phyloP scores from a whole-genome alignment of 106 monocot species.

The Acorus gramineus region DNA sequence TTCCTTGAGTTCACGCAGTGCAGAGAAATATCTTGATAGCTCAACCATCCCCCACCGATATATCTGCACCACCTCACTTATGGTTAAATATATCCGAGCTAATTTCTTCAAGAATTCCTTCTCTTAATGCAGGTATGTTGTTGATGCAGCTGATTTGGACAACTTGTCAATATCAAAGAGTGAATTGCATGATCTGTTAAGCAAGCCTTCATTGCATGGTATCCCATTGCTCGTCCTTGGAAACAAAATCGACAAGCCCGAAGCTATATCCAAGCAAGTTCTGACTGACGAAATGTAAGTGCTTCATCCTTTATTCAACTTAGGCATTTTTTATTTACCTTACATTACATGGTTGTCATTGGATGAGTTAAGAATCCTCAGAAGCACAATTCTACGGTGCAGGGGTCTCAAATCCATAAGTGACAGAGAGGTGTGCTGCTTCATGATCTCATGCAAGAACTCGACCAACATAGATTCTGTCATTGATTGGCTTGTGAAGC shows the following conservation, averaged over 20 bases:
- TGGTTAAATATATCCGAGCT: background rate
- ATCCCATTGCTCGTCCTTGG: slow-evolving; percentile 91
- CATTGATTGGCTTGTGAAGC: slow-evolving; percentile 95
- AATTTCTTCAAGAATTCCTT: background rate
- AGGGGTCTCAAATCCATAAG: slow-evolving; percentile 67
- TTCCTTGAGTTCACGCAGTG: no score
- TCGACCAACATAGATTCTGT: slow-evolving; percentile 82
- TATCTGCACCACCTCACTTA: no score
- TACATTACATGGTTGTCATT: no score
- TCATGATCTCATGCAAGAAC: slow-evolving; percentile 98
- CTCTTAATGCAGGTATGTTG: slow-evolving; percentile 63
- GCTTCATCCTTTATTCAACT: background rate
- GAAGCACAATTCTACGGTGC: slow-evolving; percentile 1
- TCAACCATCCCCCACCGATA: no score
- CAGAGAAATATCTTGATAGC: no score
- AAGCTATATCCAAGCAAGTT: slow-evolving; percentile 49
- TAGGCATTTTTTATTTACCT: no score
- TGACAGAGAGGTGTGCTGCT: slow-evolving; percentile 80
- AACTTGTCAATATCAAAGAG: slow-evolving; percentile 70
- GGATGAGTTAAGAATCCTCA: no score
- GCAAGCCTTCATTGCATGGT: slow-evolving; percentile 80
- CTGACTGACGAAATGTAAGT: slow-evolving; percentile 70
- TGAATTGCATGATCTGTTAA: slow-evolving; percentile 82
- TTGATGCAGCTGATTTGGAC: slow-evolving; percentile 84
- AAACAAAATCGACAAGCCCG: slow-evolving; percentile 87